phyloP scores from a whole-genome alignment of 768 basidiomycete species.

The Floccularia luteovirens region DNA sequence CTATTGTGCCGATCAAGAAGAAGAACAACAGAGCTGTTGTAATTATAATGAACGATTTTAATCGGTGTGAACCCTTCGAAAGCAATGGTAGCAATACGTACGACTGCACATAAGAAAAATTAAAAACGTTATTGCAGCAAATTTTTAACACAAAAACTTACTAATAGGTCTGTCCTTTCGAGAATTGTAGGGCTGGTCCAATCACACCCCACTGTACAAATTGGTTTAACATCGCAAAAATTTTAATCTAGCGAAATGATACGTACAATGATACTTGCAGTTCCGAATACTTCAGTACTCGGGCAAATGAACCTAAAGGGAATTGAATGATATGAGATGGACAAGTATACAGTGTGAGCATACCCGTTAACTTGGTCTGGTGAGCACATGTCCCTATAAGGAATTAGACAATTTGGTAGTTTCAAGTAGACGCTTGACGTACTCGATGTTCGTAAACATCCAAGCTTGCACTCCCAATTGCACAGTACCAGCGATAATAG shows the following conservation, averaged over 20 bases:
- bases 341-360: conserved; percentile 7
- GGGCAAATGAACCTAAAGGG: conserved; percentile 40
- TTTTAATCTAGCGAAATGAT: background rate
- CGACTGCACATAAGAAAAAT: too few relatives aligned
- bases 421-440: too few relatives aligned
- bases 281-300: conserved; percentile 42
- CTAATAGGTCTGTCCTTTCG: conserved; percentile 48
- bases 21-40: conserved; percentile 48
- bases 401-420: too few relatives aligned
- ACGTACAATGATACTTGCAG: conserved; percentile 53
- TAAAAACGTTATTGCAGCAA: too few relatives aligned
- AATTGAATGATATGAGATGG: too few relatives aligned
- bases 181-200: conserved; percentile 51
- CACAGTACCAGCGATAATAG: conserved; percentile 52
- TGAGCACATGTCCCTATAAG: conserved; percentile 38
- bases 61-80: conserved; percentile 18
- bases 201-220: conserved; percentile 41
- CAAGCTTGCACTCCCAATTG: conserved; percentile 58
- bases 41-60: background rate
- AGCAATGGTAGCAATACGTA: too few relatives aligned
- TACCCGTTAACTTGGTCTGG: conserved; percentile 34
- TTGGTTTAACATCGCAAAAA: background rate
- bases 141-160: too few relatives aligned
- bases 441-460: conserved; percentile 58
- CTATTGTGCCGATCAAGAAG: conserved; percentile 60